phyloP scores from a whole-genome alignment of 768 basidiomycete genomes.

The Naganishia friedmannii region DNA sequence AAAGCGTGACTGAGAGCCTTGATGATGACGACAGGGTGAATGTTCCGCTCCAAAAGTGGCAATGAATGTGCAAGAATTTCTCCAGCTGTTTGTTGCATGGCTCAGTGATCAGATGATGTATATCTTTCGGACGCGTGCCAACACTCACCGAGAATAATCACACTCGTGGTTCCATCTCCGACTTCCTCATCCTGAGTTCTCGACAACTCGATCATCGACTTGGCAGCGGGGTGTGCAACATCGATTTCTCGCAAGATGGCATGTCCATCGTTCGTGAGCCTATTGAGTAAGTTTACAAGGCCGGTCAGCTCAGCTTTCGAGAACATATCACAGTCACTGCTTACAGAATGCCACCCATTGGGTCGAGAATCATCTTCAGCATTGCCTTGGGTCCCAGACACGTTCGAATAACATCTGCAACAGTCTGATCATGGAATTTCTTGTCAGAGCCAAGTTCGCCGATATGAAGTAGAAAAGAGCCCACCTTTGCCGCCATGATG shows the following conservation, averaged over 20 bases:
- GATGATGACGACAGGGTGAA: slow-evolving; percentile 98
- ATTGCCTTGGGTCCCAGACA: slow-evolving; percentile 97
- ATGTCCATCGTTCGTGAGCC: slow-evolving; percentile 97
- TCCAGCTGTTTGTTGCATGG: slow-evolving; percentile 63
- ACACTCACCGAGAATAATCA: slow-evolving; percentile 85
- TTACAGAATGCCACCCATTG: slow-evolving; percentile 97
- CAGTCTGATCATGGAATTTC: slow-evolving; percentile 62
- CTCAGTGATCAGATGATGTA: not conserved
- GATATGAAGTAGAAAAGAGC: slow-evolving; percentile 32
- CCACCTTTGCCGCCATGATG: slow-evolving; percentile 91
- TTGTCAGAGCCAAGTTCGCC: not conserved
- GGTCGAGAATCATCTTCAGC: slow-evolving; percentile 99
- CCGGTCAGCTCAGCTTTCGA: not conserved
- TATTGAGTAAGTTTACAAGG: slow-evolving; percentile 47
- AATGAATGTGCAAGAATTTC: slow-evolving; percentile 96
- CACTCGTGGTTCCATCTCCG: slow-evolving; percentile 96
- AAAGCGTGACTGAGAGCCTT: slow-evolving; percentile 96
- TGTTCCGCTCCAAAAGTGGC: slow-evolving; percentile 87
- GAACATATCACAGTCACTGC: slow-evolving; percentile 32
- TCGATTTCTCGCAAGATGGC: slow-evolving; percentile 98
- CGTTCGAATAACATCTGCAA: slow-evolving; percentile 95
- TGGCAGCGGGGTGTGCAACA: slow-evolving; percentile 96
- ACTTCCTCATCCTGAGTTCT: slow-evolving; percentile 98
- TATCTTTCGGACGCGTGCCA: not conserved
- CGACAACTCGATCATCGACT: slow-evolving; percentile 98